Evolutionary conservation across 1,139 yeast genomes (phyloP).

Genomic region (Kurtzmaniella quercitrusa): DNA sequence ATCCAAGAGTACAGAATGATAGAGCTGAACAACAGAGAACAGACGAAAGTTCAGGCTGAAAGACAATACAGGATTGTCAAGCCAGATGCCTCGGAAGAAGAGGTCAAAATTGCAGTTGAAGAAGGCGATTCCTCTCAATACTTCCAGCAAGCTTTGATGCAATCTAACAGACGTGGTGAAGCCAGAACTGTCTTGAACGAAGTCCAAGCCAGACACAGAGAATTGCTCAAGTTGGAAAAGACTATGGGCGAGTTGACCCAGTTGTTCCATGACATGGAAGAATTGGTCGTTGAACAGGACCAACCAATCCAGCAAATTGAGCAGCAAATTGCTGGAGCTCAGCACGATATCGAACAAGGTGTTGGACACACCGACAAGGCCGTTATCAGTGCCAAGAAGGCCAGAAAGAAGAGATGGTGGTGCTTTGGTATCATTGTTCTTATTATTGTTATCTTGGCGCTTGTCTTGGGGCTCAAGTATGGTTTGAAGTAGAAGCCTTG

Average conservation of each 20-base stretch:
- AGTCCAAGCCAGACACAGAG: conserved; percentile 95
- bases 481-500: conserved; percentile 16
- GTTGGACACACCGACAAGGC: conserved; percentile 93
- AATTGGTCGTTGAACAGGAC: conserved; percentile 93
- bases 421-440: conserved; percentile 65
- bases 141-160: conserved; percentile 89
- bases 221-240: conserved; percentile 88
- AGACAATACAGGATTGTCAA: conserved; percentile 90
- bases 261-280: conserved; percentile 94
- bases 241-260: conserved; percentile 95
- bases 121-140: conserved; percentile 85
- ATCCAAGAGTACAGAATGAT: conserved; percentile 84
- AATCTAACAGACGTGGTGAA: conserved; percentile 93
- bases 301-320: conserved; percentile 81
- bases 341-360: conserved; percentile 89
- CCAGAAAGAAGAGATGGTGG: conserved; percentile 90
- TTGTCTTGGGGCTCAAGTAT: conserved; percentile 52
- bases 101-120: conserved; percentile 77
- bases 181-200: conserved; percentile 94
- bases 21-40: conserved; percentile 83
- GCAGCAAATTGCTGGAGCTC: conserved; percentile 77
- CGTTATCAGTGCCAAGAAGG: conserved; percentile 79
- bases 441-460: conserved; percentile 61
- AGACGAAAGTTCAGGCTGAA: conserved; percentile 83
- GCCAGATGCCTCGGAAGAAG: conserved; percentile 88